Evolutionary conservation across 1,139 yeast species (phyloP).

Genomic region (Hyphopichia wangnamkhiaoensis): DNA sequence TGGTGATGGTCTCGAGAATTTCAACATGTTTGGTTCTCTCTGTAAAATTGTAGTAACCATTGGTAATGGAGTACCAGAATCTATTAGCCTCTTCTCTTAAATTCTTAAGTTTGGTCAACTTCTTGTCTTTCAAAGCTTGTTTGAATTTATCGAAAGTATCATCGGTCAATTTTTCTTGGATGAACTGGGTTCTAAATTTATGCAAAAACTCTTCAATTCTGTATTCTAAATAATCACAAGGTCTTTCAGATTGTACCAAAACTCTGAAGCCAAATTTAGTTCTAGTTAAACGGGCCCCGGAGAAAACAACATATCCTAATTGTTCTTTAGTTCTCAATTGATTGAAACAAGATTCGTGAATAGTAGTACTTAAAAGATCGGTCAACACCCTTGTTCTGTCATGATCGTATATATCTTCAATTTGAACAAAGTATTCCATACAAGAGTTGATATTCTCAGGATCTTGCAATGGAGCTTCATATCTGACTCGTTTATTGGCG

Average conservation of each 20-base stretch:
- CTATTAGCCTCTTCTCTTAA: slow-evolving; percentile 71
- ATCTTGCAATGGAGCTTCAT: slow-evolving; percentile 59
- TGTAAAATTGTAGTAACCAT: slow-evolving; percentile 78
- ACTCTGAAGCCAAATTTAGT: slow-evolving; percentile 32
- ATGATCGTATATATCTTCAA: slow-evolving; percentile 49
- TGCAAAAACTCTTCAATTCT: slow-evolving; percentile 71
- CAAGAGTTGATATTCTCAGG: slow-evolving; percentile 79
- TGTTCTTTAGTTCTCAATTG: slow-evolving; percentile 92
- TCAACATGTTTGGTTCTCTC: slow-evolving; percentile 59
- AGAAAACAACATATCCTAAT: slow-evolving; percentile 79
- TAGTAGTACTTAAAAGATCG: slow-evolving; percentile 68
- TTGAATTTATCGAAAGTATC: slow-evolving; percentile 71
- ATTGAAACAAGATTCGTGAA: slow-evolving; percentile 86
- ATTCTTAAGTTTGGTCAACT: slow-evolving; percentile 73
- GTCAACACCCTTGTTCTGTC: slow-evolving; percentile 44
- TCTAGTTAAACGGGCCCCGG: slow-evolving; percentile 55
- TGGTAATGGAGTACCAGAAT: slow-evolving; percentile 66
- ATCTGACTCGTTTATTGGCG: slow-evolving; percentile 44
- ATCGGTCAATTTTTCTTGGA: slow-evolving; percentile 46
- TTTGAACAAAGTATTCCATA: slow-evolving; percentile 74
- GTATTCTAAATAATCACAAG: slow-evolving; percentile 70
- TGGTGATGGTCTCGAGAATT: slow-evolving; percentile 51
- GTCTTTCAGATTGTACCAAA: slow-evolving; percentile 81
- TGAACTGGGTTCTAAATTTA: slow-evolving; percentile 30
- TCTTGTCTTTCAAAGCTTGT: slow-evolving; percentile 63